Percentiles rank a stretch among this genome's conserved stretches.
These are phyloP conservation scores for Leishmania tarentolae DNA, from an alignment of 208 protist genomes.

Conservation along the genomic window DNA sequence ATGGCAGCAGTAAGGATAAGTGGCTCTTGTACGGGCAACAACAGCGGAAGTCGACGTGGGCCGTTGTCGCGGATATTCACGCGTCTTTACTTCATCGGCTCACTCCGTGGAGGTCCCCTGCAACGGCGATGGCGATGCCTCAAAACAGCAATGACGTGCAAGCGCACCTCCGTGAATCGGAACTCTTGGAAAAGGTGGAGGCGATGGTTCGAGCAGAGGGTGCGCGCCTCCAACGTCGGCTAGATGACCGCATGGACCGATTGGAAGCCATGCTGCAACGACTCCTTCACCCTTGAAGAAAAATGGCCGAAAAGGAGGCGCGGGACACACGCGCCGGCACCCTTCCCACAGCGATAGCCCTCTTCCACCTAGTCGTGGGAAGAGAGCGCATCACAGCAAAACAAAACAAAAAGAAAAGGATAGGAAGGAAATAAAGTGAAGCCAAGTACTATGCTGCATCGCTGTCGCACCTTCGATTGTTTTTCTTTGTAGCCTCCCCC, in stretches of 20 bases:
- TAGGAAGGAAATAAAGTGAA: background rate
- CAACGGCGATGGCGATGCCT: no score
- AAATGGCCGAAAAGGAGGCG: background rate
- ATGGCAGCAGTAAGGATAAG: background rate
- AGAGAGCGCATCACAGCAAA: background rate
- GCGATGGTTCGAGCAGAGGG: constrained; percentile 19
- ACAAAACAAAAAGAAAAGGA: background rate
- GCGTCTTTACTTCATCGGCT: constrained; percentile 8
- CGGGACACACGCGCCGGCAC: background rate
- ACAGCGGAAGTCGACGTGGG: background rate
- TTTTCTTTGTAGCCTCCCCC: background rate
- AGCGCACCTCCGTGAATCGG: background rate
- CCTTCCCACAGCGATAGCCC: no score
- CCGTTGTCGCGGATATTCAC: background rate
- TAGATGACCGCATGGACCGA: constrained; percentile 24
- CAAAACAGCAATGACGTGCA: background rate
- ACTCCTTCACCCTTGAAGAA: background rate
- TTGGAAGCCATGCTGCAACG: constrained; percentile 19
- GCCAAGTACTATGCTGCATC: background rate
- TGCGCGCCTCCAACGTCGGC: constrained; percentile 17
- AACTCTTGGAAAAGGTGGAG: constrained; percentile 9
- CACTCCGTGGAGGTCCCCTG: constrained; percentile 3
- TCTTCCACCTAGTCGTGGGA: background rate
- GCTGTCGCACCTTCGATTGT: background rate
- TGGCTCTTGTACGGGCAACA: constrained; percentile 10